Evolutionary conservation across 2,329 filamentous ascomycete species (phyloP).

Genomic region (Fusarium sp.): DNA sequence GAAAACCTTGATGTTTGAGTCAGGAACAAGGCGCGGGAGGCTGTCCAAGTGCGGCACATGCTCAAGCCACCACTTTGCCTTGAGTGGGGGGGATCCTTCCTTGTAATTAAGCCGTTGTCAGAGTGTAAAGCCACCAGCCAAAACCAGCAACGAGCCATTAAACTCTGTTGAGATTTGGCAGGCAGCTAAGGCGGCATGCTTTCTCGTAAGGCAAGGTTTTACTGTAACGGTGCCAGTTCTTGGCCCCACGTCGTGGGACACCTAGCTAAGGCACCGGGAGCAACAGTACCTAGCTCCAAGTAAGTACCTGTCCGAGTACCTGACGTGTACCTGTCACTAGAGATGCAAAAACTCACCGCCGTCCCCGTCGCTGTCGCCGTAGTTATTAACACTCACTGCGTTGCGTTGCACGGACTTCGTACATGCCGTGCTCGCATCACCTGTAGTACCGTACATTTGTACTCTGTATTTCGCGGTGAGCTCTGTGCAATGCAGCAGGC

Average conservation of each 20-base stretch:
- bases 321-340: not conserved
- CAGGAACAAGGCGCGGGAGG: conserved; percentile 35
- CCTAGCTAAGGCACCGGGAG: not conserved
- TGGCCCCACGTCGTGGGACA: not conserved
- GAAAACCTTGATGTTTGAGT: conserved; percentile 35
- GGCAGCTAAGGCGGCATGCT: conserved; percentile 15
- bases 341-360: conserved; percentile 21
- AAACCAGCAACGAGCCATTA: conserved; percentile 19
- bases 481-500: conserved; percentile 12
- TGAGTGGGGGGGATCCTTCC: conserved; percentile 24
- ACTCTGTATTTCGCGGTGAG: conserved; percentile 16
- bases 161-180: conserved; percentile 34
- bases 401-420: conserved; percentile 34
- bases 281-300: not conserved
- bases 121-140: conserved; percentile 29
- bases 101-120: conserved; percentile 34
- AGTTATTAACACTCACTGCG: not conserved
- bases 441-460: not conserved
- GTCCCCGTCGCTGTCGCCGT: not conserved
- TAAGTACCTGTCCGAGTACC: not conserved
- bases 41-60: conserved; percentile 34
- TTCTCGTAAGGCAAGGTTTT: conserved; percentile 13
- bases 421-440: conserved; percentile 32
- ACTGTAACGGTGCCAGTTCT: not conserved
- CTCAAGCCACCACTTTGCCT: conserved; percentile 32